Conservation (phyloP, 257 asterid genomes). For the Mentha longifolia region DNA sequence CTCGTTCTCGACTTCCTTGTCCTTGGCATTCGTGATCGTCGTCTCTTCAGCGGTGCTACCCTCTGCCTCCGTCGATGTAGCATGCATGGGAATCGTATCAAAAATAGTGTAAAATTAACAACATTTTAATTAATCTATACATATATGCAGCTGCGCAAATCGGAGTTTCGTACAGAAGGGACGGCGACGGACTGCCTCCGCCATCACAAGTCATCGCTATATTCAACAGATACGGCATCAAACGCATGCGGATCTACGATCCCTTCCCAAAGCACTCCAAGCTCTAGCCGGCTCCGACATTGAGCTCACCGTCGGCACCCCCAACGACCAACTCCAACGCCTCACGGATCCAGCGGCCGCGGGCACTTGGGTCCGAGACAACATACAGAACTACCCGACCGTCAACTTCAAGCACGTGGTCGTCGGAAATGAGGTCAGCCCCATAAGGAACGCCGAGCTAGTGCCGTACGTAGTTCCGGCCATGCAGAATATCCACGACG, state of each 20-base stretch:
- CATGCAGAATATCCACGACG: background rate
- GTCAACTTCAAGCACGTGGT: slow-evolving; percentile 34
- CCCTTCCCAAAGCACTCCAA: slow-evolving; percentile 28
- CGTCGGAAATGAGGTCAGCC: slow-evolving; percentile 42
- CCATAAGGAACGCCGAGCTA: background rate
- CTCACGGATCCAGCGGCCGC: slow-evolving; percentile 31
- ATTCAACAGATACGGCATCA: slow-evolving; percentile 30
- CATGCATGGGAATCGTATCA: too few species aligned
- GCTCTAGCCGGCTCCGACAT: slow-evolving; percentile 41
- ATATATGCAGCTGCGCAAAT: slow-evolving; percentile 28
- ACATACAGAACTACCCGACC: slow-evolving; percentile 13
- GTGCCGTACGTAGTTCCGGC: background rate
- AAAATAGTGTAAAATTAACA: too few species aligned
- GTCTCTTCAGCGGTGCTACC: too few species aligned
- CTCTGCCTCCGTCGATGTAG: too few species aligned
- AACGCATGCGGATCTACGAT: slow-evolving; percentile 41
- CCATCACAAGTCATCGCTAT: slow-evolving; percentile 32
- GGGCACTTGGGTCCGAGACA: slow-evolving; percentile 37
- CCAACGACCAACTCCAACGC: slow-evolving; percentile 30
- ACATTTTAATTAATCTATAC: too few species aligned
- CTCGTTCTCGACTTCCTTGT: too few species aligned
- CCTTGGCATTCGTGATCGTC: too few species aligned
- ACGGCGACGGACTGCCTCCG: slow-evolving; percentile 33
- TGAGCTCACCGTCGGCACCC: slow-evolving; percentile 36
- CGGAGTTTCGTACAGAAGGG: slow-evolving; percentile 33